Evolutionary conservation across 805 yeast genomes (phyloP), one percentile per base, ranked within the genome.

Genomic region (Pichia occidentalis): DNA sequence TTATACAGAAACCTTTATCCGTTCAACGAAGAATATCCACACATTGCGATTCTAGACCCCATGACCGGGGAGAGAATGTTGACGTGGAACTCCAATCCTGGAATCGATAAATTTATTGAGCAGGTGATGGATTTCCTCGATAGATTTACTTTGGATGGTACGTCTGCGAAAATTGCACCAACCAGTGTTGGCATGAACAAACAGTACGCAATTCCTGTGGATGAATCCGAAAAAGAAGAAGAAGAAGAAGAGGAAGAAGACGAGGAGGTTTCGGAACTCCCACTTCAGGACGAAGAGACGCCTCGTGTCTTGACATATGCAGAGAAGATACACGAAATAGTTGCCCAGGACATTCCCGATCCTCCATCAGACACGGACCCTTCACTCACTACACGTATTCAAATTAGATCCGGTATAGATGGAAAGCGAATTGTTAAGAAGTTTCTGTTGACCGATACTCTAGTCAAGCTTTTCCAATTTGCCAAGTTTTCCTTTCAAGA

Each of bases 1-100:
- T 72, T 70, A 43, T 92, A 85, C 56, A 51, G 69, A 14, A 78
- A 81, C 45, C 80, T 83, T 51, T 88, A 92, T 57, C 80, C 81
- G 3, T 70, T 84, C 32, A 73, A 70, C 18, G 61, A 67, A 2
- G 73, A 70, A 19, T 81, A 64, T 55, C 99, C 99, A 1, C 97
- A 92, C 56, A 78, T 92, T 29, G 84, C 96, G 1, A 84, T 92
- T 27, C 57, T 92, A 34, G 99, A 92, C 53, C 97, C 98, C 2
- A 76, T 88, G 56, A 92, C 98, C 0, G 97, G 97, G 17, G 99
- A 92, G 60, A 70, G 95, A 43, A 72, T 86, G 39, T 71, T 73
- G 48, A 68, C 68, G 37, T 92, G 97, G 95, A 63, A 68, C n/a
- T 74, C 73, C 1, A 79, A 76, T 1, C 94, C 94, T 0, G 62